Evolutionary conservation across 768 basidiomycete species (phyloP).

Genomic region (Porpolomopsis calyptriformis): DNA sequence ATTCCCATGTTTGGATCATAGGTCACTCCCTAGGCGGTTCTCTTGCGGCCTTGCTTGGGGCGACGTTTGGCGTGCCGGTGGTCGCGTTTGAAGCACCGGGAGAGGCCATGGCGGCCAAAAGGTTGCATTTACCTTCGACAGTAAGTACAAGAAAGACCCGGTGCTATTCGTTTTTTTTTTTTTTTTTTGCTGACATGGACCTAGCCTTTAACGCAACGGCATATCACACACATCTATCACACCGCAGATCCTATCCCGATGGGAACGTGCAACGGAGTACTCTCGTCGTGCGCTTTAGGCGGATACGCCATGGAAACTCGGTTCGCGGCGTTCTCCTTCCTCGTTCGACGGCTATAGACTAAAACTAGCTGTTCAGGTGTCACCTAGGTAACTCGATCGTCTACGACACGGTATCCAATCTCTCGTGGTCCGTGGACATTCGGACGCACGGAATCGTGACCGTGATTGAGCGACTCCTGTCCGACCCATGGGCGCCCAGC

Average conservation of each 20-base stretch:
- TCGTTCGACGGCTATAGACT: neutral
- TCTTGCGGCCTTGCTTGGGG: slow-evolving; percentile 71
- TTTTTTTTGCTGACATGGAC: neutral
- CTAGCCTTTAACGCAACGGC: slow-evolving; percentile 62
- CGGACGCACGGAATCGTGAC: slow-evolving; percentile 71
- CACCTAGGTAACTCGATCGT: slow-evolving; percentile 79
- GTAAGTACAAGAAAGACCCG: slow-evolving; percentile 29
- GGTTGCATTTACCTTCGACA: slow-evolving; percentile 80
- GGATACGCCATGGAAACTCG: slow-evolving; percentile 85
- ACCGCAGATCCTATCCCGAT: slow-evolving; percentile 93
- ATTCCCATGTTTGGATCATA: slow-evolving; percentile 80
- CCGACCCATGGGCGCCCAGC: slow-evolving; percentile 59
- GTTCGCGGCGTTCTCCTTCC: slow-evolving; percentile 20
- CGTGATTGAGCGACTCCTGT: slow-evolving; percentile 66
- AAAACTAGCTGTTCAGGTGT: slow-evolving; percentile 41
- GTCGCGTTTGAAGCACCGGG: slow-evolving; percentile 88
- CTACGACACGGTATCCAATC: slow-evolving; percentile 84
- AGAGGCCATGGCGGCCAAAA: slow-evolving; percentile 65
- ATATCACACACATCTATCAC: slow-evolving; percentile 86
- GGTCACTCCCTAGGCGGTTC: slow-evolving; percentile 68
- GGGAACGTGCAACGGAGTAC: slow-evolving; percentile 73
- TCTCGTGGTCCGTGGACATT: slow-evolving; percentile 78
- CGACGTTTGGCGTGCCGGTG: slow-evolving; percentile 81
- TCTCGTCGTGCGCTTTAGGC: slow-evolving; percentile 72
- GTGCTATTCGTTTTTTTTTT: too few relatives aligned